These are phyloP conservation scores for Sporothrix brunneoviolacea DNA, from an alignment of 2,329 filamentous ascomycete species.

Conservation along the genomic window DNA sequence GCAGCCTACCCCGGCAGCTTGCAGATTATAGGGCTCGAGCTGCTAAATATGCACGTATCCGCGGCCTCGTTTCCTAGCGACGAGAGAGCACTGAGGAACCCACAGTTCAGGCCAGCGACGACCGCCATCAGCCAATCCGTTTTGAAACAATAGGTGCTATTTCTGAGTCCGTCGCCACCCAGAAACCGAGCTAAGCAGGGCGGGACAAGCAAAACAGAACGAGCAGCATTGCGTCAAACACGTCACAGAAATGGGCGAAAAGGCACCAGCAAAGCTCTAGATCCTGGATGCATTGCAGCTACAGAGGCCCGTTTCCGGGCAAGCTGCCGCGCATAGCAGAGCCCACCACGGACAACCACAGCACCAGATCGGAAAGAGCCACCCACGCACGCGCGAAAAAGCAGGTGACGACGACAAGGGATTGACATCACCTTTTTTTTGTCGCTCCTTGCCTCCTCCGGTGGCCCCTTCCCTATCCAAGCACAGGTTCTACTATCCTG, in stretches of 20 bases:
- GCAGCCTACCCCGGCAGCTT: no score
- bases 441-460: background rate
- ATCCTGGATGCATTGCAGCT: no score
- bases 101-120: slow-evolving; percentile 5
- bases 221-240: background rate
- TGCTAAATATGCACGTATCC: no score
- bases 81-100: background rate
- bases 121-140: slow-evolving; percentile 4
- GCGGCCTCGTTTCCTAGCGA: slow-evolving; percentile 5
- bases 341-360: no score
- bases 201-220: slow-evolving; percentile 4
- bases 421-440: slow-evolving; percentile 9
- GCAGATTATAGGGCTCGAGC: no score
- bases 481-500: background rate
- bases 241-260: slow-evolving; percentile 5
- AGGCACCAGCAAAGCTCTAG: no score
- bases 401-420: slow-evolving; percentile 7
- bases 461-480: background rate
- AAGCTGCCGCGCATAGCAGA: no score
- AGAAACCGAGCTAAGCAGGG: slow-evolving; percentile 1
- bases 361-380: background rate
- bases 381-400: background rate
- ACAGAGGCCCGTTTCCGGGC: no score
- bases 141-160: background rate
- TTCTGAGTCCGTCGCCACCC: slow-evolving; percentile 1